A percentile compares a stretch with the other conserved stretches of the same genome.
Evolutionary conservation across 805 yeast species (phyloP).

Genomic region (Wickerhamiella alocasiicola): DNA sequence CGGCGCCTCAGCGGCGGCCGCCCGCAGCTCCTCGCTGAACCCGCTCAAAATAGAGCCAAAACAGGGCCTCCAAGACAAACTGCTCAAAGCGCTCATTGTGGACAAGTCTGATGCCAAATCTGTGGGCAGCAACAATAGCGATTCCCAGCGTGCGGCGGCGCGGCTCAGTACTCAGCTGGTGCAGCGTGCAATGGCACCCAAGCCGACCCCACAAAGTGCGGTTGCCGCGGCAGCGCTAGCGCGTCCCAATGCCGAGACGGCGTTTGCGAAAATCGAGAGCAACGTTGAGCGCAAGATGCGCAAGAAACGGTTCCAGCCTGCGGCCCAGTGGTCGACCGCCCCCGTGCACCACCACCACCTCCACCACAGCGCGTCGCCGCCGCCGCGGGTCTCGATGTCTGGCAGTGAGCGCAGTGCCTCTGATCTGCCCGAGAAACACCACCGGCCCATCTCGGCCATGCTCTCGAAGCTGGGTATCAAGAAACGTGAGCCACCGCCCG

Average conservation of each 20-base stretch:
- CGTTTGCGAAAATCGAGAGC: constrained; percentile 15
- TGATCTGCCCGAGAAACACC: constrained; percentile 4
- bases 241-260: constrained; percentile 16
- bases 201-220: constrained; percentile 9
- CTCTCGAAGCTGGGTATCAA: constrained; percentile 5
- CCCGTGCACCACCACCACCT: no score
- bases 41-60: constrained; percentile 15
- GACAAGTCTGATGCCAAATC: neutral
- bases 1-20: constrained; percentile 18
- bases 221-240: constrained; percentile 18
- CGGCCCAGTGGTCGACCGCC: constrained; percentile 19
- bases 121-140: neutral
- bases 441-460: neutral
- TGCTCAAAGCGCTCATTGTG: neutral
- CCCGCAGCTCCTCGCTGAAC: constrained; percentile 15
- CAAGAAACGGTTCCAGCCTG: constrained; percentile 15
- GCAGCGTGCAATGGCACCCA: constrained; percentile 14
- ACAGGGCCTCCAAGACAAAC: constrained; percentile 5
- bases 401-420: no score
- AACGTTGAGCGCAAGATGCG: constrained; percentile 10
- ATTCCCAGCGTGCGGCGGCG: constrained; percentile 1
- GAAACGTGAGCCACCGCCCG: neutral
- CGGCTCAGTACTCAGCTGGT: constrained; percentile 15
- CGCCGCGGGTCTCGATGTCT: no score
- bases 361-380: no score